Conservation (phyloP, 2,329 filamentous ascomycete species). For the Exserohilum turcica region DNA sequence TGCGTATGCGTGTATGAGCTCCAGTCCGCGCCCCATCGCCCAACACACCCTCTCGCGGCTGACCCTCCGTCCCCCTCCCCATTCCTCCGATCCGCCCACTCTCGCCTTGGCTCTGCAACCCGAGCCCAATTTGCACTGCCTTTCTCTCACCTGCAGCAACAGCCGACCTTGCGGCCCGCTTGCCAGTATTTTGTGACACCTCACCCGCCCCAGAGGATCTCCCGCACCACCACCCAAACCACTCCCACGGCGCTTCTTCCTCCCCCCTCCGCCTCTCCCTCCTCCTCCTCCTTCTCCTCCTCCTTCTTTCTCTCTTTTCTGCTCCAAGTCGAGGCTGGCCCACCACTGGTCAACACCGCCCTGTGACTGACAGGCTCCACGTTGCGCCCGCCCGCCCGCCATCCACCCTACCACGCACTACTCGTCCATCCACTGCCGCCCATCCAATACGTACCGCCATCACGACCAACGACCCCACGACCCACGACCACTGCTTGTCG, state of each 20-base stretch:
- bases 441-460: not conserved
- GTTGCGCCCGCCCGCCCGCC: conserved; percentile 21
- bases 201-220: conserved; percentile 33
- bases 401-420: not conserved
- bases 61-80: conserved; percentile 3
- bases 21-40: not conserved
- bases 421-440: too few species aligned
- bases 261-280: not conserved
- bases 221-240: conserved; percentile 25
- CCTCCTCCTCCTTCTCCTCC: not conserved
- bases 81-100: conserved; percentile 2
- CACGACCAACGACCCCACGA: not conserved
- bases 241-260: not conserved
- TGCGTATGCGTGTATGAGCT: too few species aligned
- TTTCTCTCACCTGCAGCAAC: conserved; percentile 34
- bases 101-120: conserved; percentile 16
- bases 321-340: conserved; percentile 9
- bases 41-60: conserved; percentile 2
- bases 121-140: conserved; percentile 21
- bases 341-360: conserved; percentile 34
- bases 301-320: not conserved
- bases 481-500: not conserved
- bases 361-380: conserved; percentile 29
- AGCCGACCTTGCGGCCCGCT: conserved; percentile 40
- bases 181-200: conserved; percentile 37